These are phyloP conservation scores for Senna tora DNA, from an alignment of 306 rosid species.

Conservation along the genomic window DNA sequence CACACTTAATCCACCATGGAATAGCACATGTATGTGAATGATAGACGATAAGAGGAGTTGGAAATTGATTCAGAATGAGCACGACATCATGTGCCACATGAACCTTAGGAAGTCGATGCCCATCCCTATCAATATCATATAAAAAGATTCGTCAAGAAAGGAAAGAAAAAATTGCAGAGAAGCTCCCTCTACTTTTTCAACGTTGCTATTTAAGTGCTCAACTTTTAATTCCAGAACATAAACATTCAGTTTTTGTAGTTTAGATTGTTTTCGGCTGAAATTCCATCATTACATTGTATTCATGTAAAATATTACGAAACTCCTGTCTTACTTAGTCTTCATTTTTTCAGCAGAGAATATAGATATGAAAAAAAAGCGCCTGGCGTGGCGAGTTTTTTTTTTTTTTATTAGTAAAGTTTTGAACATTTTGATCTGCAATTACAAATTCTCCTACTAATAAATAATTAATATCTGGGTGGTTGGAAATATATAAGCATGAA, in stretches of 20 bases:
- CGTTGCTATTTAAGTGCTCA: not conserved
- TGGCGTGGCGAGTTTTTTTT: too few relatives aligned
- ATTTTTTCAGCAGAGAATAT: too few relatives aligned
- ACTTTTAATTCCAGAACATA: not conserved
- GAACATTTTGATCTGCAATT: not conserved
- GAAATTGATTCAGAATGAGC: not conserved
- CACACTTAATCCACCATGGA: not conserved
- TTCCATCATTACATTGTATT: not conserved
- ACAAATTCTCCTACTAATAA: not conserved
- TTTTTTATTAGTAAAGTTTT: too few relatives aligned
- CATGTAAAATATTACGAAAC: too few relatives aligned
- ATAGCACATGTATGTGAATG: not conserved
- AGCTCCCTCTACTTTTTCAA: not conserved
- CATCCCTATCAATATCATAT: not conserved
- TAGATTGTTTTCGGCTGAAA: not conserved
- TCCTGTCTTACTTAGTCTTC: too few relatives aligned
- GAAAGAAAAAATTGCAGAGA: not conserved
- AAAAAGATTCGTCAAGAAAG: not conserved
- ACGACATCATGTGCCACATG: not conserved
- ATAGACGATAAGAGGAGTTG: not conserved
- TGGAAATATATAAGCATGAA: not conserved
- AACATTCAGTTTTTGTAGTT: not conserved
- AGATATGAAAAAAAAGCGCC: too few relatives aligned
- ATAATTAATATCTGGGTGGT: not conserved
- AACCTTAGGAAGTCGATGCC: not conserved